Conservation (phyloP, 2,329 filamentous ascomycete species). For the Hymenoscyphus salicellus region DNA sequence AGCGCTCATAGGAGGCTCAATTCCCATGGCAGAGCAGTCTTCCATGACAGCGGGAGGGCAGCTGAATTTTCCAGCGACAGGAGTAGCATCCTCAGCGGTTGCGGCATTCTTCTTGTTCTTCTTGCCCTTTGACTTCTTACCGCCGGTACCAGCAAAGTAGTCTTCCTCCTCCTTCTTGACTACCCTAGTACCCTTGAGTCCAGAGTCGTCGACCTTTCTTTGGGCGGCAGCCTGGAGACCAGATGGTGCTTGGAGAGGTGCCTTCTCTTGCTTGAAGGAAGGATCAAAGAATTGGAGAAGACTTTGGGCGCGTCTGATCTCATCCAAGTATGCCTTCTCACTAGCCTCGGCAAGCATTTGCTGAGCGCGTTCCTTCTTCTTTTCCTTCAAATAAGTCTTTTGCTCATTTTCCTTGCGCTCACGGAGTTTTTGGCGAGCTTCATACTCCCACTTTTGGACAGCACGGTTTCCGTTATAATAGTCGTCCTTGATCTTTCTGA, state of each 20-base stretch:
- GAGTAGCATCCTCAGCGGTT: constrained; percentile 42
- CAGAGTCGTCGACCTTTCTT: constrained; percentile 80
- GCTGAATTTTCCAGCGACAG: constrained; percentile 64
- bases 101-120: constrained; percentile 55
- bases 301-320: constrained; percentile 84
- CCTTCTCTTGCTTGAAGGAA: constrained; percentile 60
- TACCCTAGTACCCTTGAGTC: constrained; percentile 79
- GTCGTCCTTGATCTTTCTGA: constrained; percentile 85
- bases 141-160: constrained; percentile 70
- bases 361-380: constrained; percentile 72
- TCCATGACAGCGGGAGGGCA: constrained; percentile 89
- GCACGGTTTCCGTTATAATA: constrained; percentile 82
- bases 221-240: constrained; percentile 75
- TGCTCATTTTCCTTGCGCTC: constrained; percentile 82
- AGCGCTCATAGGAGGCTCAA: constrained; percentile 84
- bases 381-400: constrained; percentile 66
- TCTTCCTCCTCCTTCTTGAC: constrained; percentile 87
- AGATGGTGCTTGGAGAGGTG: constrained; percentile 62
- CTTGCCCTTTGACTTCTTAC: constrained; percentile 85
- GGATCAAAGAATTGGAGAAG: constrained; percentile 92
- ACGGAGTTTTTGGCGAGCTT: constrained; percentile 70
- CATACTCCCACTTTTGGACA: constrained; percentile 77
- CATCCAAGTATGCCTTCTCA: constrained; percentile 84
- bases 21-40: constrained; percentile 77
- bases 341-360: constrained; percentile 76